phyloP scores from a whole-genome alignment of 1,284 basidiomycete species.

The Amylostereum areolatum region DNA sequence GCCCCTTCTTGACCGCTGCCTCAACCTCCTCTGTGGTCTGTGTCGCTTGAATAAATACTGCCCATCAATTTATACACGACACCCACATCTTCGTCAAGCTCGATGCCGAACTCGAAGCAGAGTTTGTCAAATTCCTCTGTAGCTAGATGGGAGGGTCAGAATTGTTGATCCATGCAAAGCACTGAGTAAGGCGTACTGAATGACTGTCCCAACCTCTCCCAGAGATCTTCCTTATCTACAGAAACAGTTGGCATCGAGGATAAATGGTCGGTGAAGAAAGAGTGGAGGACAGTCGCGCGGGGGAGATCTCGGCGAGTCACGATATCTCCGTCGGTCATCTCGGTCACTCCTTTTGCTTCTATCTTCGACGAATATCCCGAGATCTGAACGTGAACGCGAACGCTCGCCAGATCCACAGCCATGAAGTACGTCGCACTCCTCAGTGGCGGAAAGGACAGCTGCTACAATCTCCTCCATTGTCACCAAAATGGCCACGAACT shows the following conservation, averaged over 20 bases:
- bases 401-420: neutral
- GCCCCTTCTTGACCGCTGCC: conserved; percentile 73
- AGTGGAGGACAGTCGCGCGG: conserved; percentile 2
- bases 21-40: conserved; percentile 90
- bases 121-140: conserved; percentile 93
- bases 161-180: conserved; percentile 5
- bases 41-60: neutral
- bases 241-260: conserved; percentile 84
- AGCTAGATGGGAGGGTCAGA: conserved; percentile 39
- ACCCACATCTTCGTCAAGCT: conserved; percentile 94
- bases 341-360: no score
- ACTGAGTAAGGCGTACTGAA: conserved; percentile 57
- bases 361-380: no score
- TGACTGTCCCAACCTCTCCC: conserved; percentile 76
- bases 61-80: neutral
- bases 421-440: conserved; percentile 97
- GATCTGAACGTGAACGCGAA: no score
- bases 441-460: conserved; percentile 97
- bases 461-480: conserved; percentile 93
- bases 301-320: neutral
- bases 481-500: conserved; percentile 83
- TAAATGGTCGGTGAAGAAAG: conserved; percentile 1
- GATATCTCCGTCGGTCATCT: no score
- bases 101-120: conserved; percentile 96
- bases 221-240: conserved; percentile 94